A percentile compares a stretch with the other conserved stretches of the same genome.
Evolutionary conservation across 805 yeast species (phyloP).

Genomic region (Jamesozyma jinghongensis): DNA sequence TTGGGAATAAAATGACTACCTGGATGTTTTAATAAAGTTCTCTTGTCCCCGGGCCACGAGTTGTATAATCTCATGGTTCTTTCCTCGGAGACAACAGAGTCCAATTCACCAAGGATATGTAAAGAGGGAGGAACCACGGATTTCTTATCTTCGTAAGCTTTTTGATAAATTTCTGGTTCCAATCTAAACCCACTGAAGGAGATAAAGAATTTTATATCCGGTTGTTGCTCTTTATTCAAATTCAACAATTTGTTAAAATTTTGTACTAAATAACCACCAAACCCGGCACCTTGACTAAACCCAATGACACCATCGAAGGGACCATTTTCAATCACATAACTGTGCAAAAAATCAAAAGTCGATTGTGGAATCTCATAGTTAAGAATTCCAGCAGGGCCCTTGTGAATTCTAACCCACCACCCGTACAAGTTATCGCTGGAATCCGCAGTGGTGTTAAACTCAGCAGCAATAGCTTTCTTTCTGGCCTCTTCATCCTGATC

Average conservation of each 20-base stretch:
- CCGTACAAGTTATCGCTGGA: slow-evolving; percentile 33
- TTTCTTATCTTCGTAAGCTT: slow-evolving; percentile 12
- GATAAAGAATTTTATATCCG: slow-evolving; percentile 56
- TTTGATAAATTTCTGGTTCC: slow-evolving; percentile 19
- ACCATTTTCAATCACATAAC: slow-evolving; percentile 46
- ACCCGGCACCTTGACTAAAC: slow-evolving; percentile 89
- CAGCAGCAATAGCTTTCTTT: slow-evolving; percentile 31
- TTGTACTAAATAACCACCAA: slow-evolving; percentile 55
- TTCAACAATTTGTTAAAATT: slow-evolving; percentile 39
- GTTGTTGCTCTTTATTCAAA: slow-evolving; percentile 33
- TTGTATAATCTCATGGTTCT: slow-evolving; percentile 52
- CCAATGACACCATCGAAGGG: slow-evolving; percentile 84
- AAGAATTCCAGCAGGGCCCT: slow-evolving; percentile 13
- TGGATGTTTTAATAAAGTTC: slow-evolving; percentile 63
- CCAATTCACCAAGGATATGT: slow-evolving; percentile 80
- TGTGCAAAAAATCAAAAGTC: slow-evolving; percentile 34
- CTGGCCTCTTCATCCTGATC: slow-evolving; percentile 31
- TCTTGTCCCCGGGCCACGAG: slow-evolving; percentile 34
- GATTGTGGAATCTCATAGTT: slow-evolving; percentile 24
- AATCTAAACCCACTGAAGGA: slow-evolving; percentile 58
- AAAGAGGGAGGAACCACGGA: slow-evolving; percentile 38
- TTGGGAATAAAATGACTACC: slow-evolving; percentile 98
- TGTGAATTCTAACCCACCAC: slow-evolving; percentile 54
- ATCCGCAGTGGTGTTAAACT: slow-evolving; percentile 24
- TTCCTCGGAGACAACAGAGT: slow-evolving; percentile 73